These are phyloP conservation scores for Collybiopsis confluens DNA, from an alignment of 768 basidiomycete species.

Conservation along the genomic window DNA sequence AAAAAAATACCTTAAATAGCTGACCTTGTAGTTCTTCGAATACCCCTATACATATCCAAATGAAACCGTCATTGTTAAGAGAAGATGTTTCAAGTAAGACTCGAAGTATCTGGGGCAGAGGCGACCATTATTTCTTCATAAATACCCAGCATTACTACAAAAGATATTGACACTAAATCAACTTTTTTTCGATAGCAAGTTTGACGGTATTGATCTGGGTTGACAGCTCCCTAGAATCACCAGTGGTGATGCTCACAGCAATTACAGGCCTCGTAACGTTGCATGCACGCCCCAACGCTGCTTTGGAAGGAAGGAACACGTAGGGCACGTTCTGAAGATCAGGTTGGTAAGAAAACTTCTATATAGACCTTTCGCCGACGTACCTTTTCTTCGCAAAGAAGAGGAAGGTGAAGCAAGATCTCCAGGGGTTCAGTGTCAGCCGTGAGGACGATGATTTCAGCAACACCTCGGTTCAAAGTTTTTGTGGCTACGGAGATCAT, in stretches of 20 bases:
- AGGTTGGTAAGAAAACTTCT: constrained; percentile 4
- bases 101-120: too few relatives aligned
- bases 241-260: constrained; percentile 93
- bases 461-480: constrained; percentile 95
- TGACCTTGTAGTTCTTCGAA: background rate
- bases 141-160: too few relatives aligned
- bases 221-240: constrained; percentile 85
- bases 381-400: constrained; percentile 98
- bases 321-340: constrained; percentile 85
- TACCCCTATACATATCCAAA: background rate
- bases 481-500: constrained; percentile 69
- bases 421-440: constrained; percentile 97
- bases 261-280: constrained; percentile 95
- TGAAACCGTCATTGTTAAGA: background rate
- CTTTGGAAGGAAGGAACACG: constrained; percentile 92
- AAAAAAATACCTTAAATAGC: background rate
- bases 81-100: too few relatives aligned
- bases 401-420: constrained; percentile 93
- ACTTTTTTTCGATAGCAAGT: constrained; percentile 69
- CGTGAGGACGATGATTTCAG: constrained; percentile 96
- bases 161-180: constrained; percentile 38
- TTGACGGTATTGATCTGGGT: constrained; percentile 89
- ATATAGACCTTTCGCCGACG: constrained; percentile 8
- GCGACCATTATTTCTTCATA: too few relatives aligned
- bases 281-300: constrained; percentile 92